Evolutionary conservation across 805 yeast species (phyloP).

Genomic region (Saccharomyces eubayanus): DNA sequence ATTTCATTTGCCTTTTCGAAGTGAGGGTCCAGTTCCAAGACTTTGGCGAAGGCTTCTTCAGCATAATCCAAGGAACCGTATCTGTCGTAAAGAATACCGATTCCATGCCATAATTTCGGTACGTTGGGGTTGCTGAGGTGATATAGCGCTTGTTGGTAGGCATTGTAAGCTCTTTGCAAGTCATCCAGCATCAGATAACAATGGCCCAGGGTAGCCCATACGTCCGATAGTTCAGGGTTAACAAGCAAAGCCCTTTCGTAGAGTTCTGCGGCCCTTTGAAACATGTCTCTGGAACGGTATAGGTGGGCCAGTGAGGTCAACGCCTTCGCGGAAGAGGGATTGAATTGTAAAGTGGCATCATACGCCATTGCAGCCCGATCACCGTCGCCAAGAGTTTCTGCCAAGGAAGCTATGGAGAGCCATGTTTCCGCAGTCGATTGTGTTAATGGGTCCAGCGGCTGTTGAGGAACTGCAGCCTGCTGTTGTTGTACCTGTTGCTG

Average conservation of each 20-base stretch:
- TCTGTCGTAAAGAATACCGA: slow-evolving; percentile 91
- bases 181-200: slow-evolving; percentile 96
- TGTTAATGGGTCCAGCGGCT: slow-evolving; percentile 31
- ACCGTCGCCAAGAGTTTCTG: slow-evolving; percentile 80
- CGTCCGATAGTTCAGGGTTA: slow-evolving; percentile 84
- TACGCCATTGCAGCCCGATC: slow-evolving; percentile 85
- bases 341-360: slow-evolving; percentile 77
- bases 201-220: slow-evolving; percentile 95
- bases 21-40: slow-evolving; percentile 88
- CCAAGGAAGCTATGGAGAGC: slow-evolving; percentile 82
- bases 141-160: slow-evolving; percentile 91
- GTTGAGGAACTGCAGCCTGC: slow-evolving; percentile 8
- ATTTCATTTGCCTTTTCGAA: slow-evolving; percentile 95
- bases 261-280: slow-evolving; percentile 88
- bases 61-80: slow-evolving; percentile 96
- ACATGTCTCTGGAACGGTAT: slow-evolving; percentile 81
- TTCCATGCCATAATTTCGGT: slow-evolving; percentile 97
- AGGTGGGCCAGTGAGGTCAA: slow-evolving; percentile 80
- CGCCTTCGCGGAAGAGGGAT: slow-evolving; percentile 80
- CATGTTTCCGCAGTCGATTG: slow-evolving; percentile 72
- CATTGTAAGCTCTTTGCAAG: slow-evolving; percentile 87
- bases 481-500: not conserved
- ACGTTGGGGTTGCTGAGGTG: slow-evolving; percentile 89
- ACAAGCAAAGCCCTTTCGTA: slow-evolving; percentile 79
- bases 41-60: slow-evolving; percentile 96